Evolutionary conservation across 2,329 filamentous ascomycete genomes (phyloP).

Genomic region (Apiospora hydei): DNA sequence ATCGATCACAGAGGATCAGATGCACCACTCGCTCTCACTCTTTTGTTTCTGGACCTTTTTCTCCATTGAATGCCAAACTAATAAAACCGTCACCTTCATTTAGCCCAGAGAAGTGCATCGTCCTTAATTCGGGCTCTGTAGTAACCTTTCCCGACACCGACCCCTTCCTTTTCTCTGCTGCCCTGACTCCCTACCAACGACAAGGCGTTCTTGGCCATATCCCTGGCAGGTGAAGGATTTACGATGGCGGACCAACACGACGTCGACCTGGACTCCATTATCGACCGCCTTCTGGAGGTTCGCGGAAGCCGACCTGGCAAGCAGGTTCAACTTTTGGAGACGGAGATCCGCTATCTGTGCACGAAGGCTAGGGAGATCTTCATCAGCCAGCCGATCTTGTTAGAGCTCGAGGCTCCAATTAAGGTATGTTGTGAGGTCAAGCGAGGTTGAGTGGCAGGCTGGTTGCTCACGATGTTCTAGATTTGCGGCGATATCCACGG

Average conservation of each 20-base stretch:
- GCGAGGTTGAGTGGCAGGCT: conserved; percentile 21
- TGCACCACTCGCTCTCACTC: conserved; percentile 1
- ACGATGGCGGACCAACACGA: conserved; percentile 76
- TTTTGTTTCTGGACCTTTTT: conserved; percentile 8
- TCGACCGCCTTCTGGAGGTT: conserved; percentile 96
- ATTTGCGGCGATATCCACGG: conserved; percentile 99
- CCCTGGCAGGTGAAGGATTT: conserved; percentile 50
- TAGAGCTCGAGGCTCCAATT: conserved; percentile 97
- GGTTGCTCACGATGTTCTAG: conserved; percentile 55
- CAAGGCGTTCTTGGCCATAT: conserved; percentile 48
- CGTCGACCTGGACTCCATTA: conserved; percentile 99
- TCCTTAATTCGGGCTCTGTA: conserved; percentile 28
- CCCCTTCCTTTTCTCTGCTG: conserved; percentile 29
- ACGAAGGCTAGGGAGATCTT: conserved; percentile 99
- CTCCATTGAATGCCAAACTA: conserved; percentile 14
- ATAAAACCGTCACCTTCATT: conserved; percentile 8
- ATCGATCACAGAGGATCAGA: conserved; percentile 9
- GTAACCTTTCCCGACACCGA: conserved; percentile 25
- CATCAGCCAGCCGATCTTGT: conserved; percentile 97
- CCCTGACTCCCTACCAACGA: conserved; percentile 34
- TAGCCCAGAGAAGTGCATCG: conserved; percentile 30
- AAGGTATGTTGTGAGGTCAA: conserved; percentile 72
- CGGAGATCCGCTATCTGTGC: conserved; percentile 96
- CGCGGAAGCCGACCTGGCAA: conserved; percentile 97
- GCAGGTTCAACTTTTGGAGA: conserved; percentile 95